Evolutionary conservation across 2,329 filamentous ascomycete genomes (phyloP).

Genomic region (Pseudogymnoascus sp.): DNA sequence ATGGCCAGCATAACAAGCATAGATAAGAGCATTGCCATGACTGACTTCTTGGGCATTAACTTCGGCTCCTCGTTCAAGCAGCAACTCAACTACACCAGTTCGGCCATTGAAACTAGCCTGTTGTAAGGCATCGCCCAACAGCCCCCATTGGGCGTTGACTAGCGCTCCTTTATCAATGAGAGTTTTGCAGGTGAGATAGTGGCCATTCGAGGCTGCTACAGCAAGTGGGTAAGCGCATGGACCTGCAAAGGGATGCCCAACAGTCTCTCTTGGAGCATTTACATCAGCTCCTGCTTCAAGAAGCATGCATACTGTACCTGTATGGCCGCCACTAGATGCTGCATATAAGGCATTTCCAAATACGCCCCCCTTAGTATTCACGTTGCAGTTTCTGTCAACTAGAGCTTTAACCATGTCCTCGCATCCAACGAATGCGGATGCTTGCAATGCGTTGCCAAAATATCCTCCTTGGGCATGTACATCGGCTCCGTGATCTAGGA

Average conservation of each 20-base stretch:
- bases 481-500: not conserved
- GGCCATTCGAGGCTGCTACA: not conserved
- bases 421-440: not conserved
- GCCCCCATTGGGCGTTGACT: not conserved
- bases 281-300: not conserved
- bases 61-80: constrained; percentile 19
- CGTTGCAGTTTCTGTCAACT: not conserved
- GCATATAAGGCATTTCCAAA: not conserved
- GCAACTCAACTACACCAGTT: constrained; percentile 14
- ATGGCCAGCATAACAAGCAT: not conserved
- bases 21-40: not conserved
- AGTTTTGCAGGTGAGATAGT: not conserved
- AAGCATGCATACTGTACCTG: not conserved
- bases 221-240: not conserved
- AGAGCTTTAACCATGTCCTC: not conserved
- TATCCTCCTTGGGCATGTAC: not conserved
- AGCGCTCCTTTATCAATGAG: not conserved
- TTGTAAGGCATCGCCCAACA: not conserved
- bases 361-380: not conserved
- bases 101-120: not conserved
- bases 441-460: not conserved
- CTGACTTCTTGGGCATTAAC: not conserved
- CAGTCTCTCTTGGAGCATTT: not conserved
- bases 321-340: not conserved
- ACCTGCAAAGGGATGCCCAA: no score